phyloP scores from a whole-genome alignment of 192 early-diverging fungal species.

The Coemansia javaensis region DNA sequence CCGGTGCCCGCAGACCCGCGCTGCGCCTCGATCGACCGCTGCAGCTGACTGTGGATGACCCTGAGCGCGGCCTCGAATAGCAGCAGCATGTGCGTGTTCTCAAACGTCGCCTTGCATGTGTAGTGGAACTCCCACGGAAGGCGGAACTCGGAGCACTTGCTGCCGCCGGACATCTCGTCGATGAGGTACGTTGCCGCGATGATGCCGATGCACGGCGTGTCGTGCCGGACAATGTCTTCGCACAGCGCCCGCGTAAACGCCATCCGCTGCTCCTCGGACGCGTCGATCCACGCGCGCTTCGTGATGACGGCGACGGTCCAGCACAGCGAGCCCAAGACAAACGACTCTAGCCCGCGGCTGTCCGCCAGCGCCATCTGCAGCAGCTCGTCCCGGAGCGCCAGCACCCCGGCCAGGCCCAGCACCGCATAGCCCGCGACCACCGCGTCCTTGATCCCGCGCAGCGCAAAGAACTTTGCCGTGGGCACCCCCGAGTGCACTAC shows the following conservation, averaged over 20 bases:
- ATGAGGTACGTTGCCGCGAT: constrained; percentile 30
- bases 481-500: constrained; percentile 35
- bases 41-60: constrained; percentile 37
- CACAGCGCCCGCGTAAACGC: constrained; percentile 30
- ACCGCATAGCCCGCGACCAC: constrained; percentile 31
- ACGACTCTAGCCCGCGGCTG: constrained; percentile 30
- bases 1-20: constrained; percentile 4
- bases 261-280: constrained; percentile 15
- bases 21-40: constrained; percentile 21
- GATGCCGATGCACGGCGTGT: constrained; percentile 34
- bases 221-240: constrained; percentile 31
- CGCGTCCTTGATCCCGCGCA: constrained; percentile 46
- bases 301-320: constrained; percentile 47
- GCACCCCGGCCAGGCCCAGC: constrained; percentile 9
- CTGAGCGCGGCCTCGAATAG: constrained; percentile 45
- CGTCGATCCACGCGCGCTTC: constrained; percentile 43
- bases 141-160: constrained; percentile 44
- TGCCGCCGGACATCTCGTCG: constrained; percentile 46
- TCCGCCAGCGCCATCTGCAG: constrained; percentile 26
- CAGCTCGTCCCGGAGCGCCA: constrained; percentile 35
- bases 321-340: constrained; percentile 44
- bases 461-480: constrained; percentile 46
- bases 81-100: constrained; percentile 26
- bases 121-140: constrained; percentile 50
- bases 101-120: constrained; percentile 41